Base-by-base conservation (phyloP, 2,329 filamentous ascomycete genomes). In the Pyrenochaeta sp. region DNA sequence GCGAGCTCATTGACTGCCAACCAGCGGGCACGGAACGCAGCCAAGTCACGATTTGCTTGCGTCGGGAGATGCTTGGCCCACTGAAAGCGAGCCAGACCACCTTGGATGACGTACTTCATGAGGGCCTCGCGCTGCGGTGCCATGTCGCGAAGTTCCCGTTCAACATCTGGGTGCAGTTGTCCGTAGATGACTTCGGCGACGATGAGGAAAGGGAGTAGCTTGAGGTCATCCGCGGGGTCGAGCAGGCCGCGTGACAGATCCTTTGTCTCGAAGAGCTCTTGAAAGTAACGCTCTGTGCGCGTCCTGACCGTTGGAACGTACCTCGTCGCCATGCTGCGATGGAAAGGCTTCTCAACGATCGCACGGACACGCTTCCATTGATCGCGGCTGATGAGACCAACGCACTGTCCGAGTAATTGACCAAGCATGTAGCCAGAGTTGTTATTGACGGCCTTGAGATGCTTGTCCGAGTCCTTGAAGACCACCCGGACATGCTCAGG, bases 401-500 rank as follows among this genome's bases (percentile, higher is more conserved):
- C 53, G 59, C 81, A 83, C 50, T 75, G 55, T 0, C 81, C 81
- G 0, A 83, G 72, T 0, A 83, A 61, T 43, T 79, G 56, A 32
- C 76, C 65, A 65, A 82, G 62, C 1, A 78, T 45, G 27, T 66
- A 81, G 1, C 81, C 81, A 0, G 77, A 72, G 59, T 82, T 71
- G 54, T 79, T 81, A 57, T 78, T 75, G 2, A 54, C 40, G 2
- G 79, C 80, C 60, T 83, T 83, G 25, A 56, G 45, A 59, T 83
- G 81, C 46, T 67, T 70, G 54, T 82, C 71, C 0, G 81, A 83
- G 59, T 83, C 81, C 43, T 68, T 72, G 60, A 80, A 82, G 5
- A 81, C 67, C 0, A 56, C 52, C 56, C 77, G 53, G 0, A 82
- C 52, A 50, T 82, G 65, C 3, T 73, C 62, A 2, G 79, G 72